Percentiles rank a stretch among this genome's conserved stretches.
Evolutionary conservation across 2,329 filamentous ascomycete species (phyloP).

Genomic region (Zymoseptoria brevis): DNA sequence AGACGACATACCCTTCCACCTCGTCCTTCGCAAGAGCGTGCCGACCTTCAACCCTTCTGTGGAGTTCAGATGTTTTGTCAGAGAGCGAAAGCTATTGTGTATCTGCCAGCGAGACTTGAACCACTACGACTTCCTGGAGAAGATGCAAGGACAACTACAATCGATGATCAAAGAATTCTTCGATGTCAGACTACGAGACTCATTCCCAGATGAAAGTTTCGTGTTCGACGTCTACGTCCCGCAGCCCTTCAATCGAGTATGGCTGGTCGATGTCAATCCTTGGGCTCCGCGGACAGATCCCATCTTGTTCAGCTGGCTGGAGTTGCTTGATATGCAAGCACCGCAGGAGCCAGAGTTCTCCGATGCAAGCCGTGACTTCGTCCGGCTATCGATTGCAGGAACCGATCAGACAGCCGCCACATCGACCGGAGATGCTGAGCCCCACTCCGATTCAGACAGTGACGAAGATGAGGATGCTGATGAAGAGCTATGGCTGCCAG

Average conservation of each 20-base stretch:
- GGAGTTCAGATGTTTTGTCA: slow-evolving; percentile 94
- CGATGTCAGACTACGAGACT: slow-evolving; percentile 60
- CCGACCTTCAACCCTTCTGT: slow-evolving; percentile 72
- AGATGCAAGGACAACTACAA: slow-evolving; percentile 58
- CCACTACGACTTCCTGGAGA: slow-evolving; percentile 74
- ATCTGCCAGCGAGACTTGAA: slow-evolving; percentile 87
- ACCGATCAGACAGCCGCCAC: slow-evolving; percentile 6
- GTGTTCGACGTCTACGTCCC: slow-evolving; percentile 91
- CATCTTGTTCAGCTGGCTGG: slow-evolving; percentile 80
- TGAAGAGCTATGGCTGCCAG: slow-evolving; percentile 54
- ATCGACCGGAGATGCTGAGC: neutral
- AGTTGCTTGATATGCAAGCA: slow-evolving; percentile 67
- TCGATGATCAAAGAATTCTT: slow-evolving; percentile 71
- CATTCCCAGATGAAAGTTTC: slow-evolving; percentile 77
- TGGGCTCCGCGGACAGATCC: slow-evolving; percentile 88
- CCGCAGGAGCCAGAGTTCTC: slow-evolving; percentile 28
- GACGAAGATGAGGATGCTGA: slow-evolving; percentile 47
- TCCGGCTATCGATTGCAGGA: slow-evolving; percentile 16
- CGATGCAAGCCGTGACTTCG: slow-evolving; percentile 11
- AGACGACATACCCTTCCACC: slow-evolving; percentile 58
- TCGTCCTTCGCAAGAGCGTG: slow-evolving; percentile 83
- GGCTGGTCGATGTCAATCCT: slow-evolving; percentile 89
- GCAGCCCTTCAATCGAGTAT: slow-evolving; percentile 62
- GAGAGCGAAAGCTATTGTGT: slow-evolving; percentile 68
- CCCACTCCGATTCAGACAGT: slow-evolving; percentile 17